Conservation (phyloP, 371 early-diverging fungal species). For the Haplosporangium sp. region DNA sequence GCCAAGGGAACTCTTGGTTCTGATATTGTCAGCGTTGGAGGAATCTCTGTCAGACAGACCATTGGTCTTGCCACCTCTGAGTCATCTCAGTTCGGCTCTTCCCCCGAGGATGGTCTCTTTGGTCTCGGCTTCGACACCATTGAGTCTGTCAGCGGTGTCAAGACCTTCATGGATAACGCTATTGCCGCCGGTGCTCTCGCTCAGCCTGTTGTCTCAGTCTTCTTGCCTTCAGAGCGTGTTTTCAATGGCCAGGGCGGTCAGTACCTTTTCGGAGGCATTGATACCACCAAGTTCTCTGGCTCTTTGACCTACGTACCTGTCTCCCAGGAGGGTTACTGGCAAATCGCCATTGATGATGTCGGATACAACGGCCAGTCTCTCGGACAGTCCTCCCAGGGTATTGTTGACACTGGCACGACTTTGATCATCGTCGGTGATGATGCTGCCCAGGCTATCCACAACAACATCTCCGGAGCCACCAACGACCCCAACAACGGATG, state of each 20-base stretch:
- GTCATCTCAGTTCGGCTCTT: slow-evolving; percentile 50
- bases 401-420: slow-evolving; percentile 40
- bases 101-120: slow-evolving; percentile 56
- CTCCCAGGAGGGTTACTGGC: slow-evolving; percentile 68
- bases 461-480: slow-evolving; percentile 16
- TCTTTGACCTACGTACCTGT: slow-evolving; percentile 71
- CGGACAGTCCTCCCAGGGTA: slow-evolving; percentile 35
- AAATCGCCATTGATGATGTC: slow-evolving; percentile 31
- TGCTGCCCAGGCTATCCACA: slow-evolving; percentile 32
- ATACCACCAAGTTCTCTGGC: slow-evolving; percentile 65
- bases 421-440: slow-evolving; percentile 46
- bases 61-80: slow-evolving; percentile 58
- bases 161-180: slow-evolving; percentile 19
- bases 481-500: slow-evolving; percentile 33
- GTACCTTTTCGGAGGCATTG: slow-evolving; percentile 70
- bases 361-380: slow-evolving; percentile 20
- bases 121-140: slow-evolving; percentile 59
- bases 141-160: slow-evolving; percentile 52
- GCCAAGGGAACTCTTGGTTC: slow-evolving; percentile 56
- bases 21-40: slow-evolving; percentile 54
- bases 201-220: slow-evolving; percentile 59
- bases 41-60: slow-evolving; percentile 54
- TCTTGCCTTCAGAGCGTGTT: slow-evolving; percentile 37
- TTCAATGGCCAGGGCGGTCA: slow-evolving; percentile 56
- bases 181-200: slow-evolving; percentile 51